phyloP scores from a whole-genome alignment of 371 early-diverging fungal species.

The Mucor irregularis region DNA sequence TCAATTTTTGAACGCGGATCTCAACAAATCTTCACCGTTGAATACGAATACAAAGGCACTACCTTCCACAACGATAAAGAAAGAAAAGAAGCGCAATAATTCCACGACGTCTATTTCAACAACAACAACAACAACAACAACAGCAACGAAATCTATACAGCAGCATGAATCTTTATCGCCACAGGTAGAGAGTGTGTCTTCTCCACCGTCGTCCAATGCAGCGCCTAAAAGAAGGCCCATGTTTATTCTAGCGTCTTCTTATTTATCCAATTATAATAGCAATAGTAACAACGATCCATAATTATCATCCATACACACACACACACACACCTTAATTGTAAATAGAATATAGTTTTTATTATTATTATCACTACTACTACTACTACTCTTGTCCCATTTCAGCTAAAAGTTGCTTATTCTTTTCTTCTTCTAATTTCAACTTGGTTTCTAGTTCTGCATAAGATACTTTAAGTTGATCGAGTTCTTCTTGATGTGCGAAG shows the following conservation, averaged over 20 bases:
- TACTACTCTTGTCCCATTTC: background rate
- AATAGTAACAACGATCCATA: conserved; percentile 2
- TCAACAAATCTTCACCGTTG: background rate
- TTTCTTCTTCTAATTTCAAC: conserved; percentile 24
- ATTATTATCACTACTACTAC: background rate
- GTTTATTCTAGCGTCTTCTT: conserved; percentile 30
- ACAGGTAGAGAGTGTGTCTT: background rate
- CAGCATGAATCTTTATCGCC: background rate
- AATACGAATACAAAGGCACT: background rate
- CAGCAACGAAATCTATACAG: background rate
- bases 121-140: background rate
- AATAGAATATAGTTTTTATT: too few relatives aligned
- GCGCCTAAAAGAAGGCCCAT: conserved; percentile 27
- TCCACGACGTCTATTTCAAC: background rate
- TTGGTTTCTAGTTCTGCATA: conserved; percentile 25
- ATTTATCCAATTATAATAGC: conserved; percentile 22
- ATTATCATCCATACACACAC: too few relatives aligned
- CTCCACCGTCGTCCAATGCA: background rate
- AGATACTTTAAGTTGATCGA: conserved; percentile 18
- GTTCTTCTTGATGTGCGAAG: conserved; percentile 29
- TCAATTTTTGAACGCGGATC: conserved; percentile 11
- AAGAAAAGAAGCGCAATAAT: too few relatives aligned
- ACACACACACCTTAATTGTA: too few relatives aligned
- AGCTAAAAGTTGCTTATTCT: conserved; percentile 13
- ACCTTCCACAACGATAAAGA: background rate